Base-by-base conservation (phyloP, 2,329 filamentous ascomycete genomes). In the Remersonia thermophila region DNA sequence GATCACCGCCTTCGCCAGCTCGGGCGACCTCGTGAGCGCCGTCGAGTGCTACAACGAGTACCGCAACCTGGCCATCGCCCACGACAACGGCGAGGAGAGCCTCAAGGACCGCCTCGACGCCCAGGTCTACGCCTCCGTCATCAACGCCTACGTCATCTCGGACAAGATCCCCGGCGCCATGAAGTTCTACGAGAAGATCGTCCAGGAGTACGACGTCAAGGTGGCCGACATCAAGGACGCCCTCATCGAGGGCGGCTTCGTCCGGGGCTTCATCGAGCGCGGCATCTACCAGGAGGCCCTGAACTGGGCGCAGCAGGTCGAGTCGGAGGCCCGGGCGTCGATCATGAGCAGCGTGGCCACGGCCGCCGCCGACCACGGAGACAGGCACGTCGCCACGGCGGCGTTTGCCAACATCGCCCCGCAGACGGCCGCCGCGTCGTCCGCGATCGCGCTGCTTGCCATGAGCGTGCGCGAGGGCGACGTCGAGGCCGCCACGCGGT, bases 41-140 rank as follows among this genome's bases (percentile, higher is more conserved):
- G 83, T 96, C 6, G 86, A 94, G 56, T 86, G 85, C 60, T 98
- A 95, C 62, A 89, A 93, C 46, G 84, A 94, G 59, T 96, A 96
- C 67, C 85, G 85, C 53, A 73, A 76, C 31, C 67, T 95, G 29
- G 87, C 89, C n/a, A 75, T 96, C 35, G 77, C 80, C 27, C 73
- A 91, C 54, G 83, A 95, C 56, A 74, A 71, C 27, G 86, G 86
- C 39, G 66, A 76, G 40, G 66, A 77, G 32, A 72, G 72, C 13
- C 64, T 86, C 8, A 67, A 79, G 32, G 70, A 80, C 44, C 78
- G 87, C 34, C 69, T 83, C 32, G 89, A 96, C 54, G 75, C 79
- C 18, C 71, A 85, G 46, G 81, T 96, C 6, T 96, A 98, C 53
- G 85, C 87, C 16, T 73, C 89, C n/a, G 67, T 98, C 36, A 80